A percentile compares a stretch with the other conserved stretches of the same genome.
Conservation (phyloP, 345 rosid species). For the Syzygium aqueum region DNA sequence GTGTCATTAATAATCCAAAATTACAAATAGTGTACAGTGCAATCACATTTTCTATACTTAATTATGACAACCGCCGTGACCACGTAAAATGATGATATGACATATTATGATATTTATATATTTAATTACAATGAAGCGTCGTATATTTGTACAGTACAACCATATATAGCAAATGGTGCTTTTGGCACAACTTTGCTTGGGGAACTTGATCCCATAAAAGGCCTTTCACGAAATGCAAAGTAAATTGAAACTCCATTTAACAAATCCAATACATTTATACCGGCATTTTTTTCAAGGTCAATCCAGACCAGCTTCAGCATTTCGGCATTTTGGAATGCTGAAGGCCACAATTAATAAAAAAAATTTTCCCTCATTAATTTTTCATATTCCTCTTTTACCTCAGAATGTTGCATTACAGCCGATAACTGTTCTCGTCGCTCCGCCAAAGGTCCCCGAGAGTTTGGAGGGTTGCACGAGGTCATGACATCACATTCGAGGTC, state of each 20-base stretch:
- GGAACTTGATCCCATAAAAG: neutral
- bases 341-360: neutral
- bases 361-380: neutral
- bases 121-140: neutral
- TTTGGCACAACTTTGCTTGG: neutral
- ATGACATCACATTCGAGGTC: neutral
- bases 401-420: neutral
- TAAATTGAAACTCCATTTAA: neutral
- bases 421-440: neutral
- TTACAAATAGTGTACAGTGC: neutral
- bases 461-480: neutral
- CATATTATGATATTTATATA: no score
- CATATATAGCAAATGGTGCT: neutral
- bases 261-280: no score
- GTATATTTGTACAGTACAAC: neutral
- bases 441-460: neutral
- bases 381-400: neutral
- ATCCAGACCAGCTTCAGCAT: rapidly evolving
- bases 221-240: neutral
- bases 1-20: neutral
- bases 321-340: neutral
- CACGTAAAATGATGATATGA: neutral
- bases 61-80: neutral
- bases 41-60: neutral
- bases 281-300: no score